A percentile compares a stretch with the other conserved stretches of the same genome.
These are phyloP conservation scores for Gautieria morchelliformis DNA, from an alignment of 768 basidiomycete genomes.

Conservation along the genomic window DNA sequence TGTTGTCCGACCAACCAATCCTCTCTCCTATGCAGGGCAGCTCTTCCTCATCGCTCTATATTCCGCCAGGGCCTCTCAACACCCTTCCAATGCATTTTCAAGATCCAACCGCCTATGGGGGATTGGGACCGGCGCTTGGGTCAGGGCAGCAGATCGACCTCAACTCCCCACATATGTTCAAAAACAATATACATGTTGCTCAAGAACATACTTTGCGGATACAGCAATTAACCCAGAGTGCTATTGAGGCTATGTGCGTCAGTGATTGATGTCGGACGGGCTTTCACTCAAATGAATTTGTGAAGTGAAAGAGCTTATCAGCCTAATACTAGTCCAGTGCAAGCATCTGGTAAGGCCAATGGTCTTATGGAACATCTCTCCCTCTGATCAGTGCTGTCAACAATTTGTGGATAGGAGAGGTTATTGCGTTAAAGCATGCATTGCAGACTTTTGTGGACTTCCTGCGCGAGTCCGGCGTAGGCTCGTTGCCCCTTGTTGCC, in stretches of 20 bases:
- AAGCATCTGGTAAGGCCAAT: conserved; percentile 39
- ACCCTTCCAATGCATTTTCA: conserved; percentile 1
- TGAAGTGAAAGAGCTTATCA: conserved; percentile 55
- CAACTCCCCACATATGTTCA: conserved; percentile 55
- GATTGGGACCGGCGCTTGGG: background rate
- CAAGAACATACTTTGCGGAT: conserved; percentile 41
- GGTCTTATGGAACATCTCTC: background rate
- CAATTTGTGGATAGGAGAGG: conserved; percentile 28
- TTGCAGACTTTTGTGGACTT: conserved; percentile 36
- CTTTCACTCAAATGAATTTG: background rate
- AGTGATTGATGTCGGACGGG: background rate
- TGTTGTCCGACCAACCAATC: conserved; percentile 1
- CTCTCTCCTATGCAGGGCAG: background rate
- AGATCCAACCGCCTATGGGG: background rate
- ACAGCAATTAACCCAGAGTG: conserved; percentile 37
- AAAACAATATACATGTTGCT: conserved; percentile 41
- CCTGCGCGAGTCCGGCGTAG: conserved; percentile 53
- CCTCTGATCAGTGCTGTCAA: background rate
- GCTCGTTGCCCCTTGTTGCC: conserved; percentile 47
- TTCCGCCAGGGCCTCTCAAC: background rate
- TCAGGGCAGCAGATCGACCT: conserved; percentile 28
- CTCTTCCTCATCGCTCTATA: background rate
- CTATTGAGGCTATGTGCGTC: conserved; percentile 46
- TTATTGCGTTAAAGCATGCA: conserved; percentile 42
- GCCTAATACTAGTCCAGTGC: conserved; percentile 35